Conservation (phyloP, 257 asterid species). For the Solanum sitiens region DNA sequence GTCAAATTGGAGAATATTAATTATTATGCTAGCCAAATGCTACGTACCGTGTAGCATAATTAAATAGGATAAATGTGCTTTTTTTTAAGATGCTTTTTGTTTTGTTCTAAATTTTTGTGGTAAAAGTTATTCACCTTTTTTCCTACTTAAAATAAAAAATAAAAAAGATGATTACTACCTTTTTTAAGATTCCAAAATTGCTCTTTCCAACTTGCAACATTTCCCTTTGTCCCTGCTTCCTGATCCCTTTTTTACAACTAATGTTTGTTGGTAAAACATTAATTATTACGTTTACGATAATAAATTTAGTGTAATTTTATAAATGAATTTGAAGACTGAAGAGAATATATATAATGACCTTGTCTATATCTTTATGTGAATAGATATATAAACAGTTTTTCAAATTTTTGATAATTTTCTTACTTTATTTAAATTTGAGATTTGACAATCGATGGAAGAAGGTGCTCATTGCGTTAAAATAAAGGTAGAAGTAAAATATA, state of each 20-base stretch:
- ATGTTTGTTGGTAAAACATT: background rate
- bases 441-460: accelerated
- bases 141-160: background rate
- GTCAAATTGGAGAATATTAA: background rate
- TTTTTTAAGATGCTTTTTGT: background rate
- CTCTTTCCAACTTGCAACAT: background rate
- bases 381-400: background rate
- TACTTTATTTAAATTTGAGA: background rate
- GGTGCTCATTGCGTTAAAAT: too few relatives aligned
- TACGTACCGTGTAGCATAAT: background rate
- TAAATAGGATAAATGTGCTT: background rate
- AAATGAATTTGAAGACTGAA: accelerated
- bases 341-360: background rate
- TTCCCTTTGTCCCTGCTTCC: background rate
- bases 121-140: background rate
- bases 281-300: background rate
- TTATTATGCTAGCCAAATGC: background rate
- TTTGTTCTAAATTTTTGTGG: background rate
- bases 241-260: background rate
- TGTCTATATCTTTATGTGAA: background rate
- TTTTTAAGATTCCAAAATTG: background rate
- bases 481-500: background rate
- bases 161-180: background rate
- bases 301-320: background rate
- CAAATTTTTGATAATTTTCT: accelerated